Conservation (phyloP, 2,329 filamentous ascomycete species). For the Colletotrichum lini region DNA sequence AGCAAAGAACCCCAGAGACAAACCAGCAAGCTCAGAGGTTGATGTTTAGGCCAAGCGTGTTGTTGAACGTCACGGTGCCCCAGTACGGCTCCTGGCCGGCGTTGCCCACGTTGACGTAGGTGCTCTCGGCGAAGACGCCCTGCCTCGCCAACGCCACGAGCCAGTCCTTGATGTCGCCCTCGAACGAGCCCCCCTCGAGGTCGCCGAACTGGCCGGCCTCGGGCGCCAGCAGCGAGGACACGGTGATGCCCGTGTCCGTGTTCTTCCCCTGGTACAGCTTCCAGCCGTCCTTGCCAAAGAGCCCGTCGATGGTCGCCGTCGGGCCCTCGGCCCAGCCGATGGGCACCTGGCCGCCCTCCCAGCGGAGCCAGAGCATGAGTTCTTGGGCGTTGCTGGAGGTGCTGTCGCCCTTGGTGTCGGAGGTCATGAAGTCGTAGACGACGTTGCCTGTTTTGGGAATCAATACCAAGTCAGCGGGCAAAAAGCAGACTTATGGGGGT, state of each 20-base stretch:
- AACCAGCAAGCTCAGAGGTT: constrained; percentile 32
- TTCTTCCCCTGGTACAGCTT: constrained; percentile 59
- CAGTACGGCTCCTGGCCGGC: constrained; percentile 51
- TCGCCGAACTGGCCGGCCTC: constrained; percentile 53
- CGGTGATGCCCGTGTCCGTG: constrained; percentile 58
- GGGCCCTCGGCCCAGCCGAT: constrained; percentile 56
- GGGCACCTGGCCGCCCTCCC: constrained; percentile 59
- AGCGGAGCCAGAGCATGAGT: constrained; percentile 62
- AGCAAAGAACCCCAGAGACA: too few species aligned
- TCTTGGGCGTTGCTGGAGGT: constrained; percentile 56
- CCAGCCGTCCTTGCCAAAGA: constrained; percentile 56
- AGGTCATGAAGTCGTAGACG: constrained; percentile 61
- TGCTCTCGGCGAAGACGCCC: constrained; percentile 53
- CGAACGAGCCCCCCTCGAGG: constrained; percentile 50
- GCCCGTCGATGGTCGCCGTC: constrained; percentile 52
- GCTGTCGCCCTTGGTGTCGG: constrained; percentile 58
- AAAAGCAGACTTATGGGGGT: too few species aligned
- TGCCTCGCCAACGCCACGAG: constrained; percentile 54
- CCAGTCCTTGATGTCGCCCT: constrained; percentile 59
- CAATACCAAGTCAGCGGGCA: not conserved
- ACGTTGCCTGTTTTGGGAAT: constrained; percentile 52
- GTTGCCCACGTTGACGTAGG: constrained; percentile 60
- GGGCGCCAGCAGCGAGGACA: constrained; percentile 53
- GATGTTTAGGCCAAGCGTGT: constrained; percentile 44
- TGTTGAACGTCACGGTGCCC: constrained; percentile 46